These are phyloP conservation scores for Euphorbia schlechtendalii DNA, from an alignment of 441 rosid species.

Conservation along the genomic window DNA sequence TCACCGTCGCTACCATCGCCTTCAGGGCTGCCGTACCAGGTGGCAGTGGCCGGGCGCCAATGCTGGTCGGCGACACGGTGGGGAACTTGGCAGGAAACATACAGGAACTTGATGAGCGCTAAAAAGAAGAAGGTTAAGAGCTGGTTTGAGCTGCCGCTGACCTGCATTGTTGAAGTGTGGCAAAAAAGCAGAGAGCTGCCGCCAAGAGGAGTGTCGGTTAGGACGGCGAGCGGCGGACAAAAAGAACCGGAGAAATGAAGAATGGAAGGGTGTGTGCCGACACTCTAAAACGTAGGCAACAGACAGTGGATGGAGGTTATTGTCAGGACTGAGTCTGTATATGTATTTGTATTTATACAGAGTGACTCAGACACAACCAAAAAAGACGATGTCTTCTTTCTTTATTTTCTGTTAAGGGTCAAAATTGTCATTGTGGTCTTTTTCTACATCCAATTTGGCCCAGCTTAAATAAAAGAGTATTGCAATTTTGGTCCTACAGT, in stretches of 20 bases:
- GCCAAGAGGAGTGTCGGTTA: background rate
- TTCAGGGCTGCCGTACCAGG: conserved; percentile 93
- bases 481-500: background rate
- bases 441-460: background rate
- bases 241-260: background rate
- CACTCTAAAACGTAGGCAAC: conserved; percentile 10
- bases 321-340: background rate
- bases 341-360: conserved; percentile 11
- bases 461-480: background rate
- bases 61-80: conserved; percentile 29
- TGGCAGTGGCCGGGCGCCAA: conserved; percentile 85
- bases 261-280: conserved; percentile 22
- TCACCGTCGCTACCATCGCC: conserved; percentile 93
- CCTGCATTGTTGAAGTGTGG: conserved; percentile 30
- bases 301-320: background rate
- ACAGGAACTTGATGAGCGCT: conserved; percentile 16
- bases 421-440: background rate
- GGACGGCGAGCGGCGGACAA: background rate
- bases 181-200: background rate
- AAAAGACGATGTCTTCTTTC: background rate
- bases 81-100: conserved; percentile 23
- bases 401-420: background rate
- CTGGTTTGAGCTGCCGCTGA: conserved; percentile 17
- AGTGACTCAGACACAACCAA: conserved; percentile 9
- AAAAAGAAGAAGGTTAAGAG: conserved; percentile 19